Evolutionary conservation across 768 basidiomycete genomes (phyloP), one percentile per base, ranked within the genome.

Genomic region (Amylocystis lapponica): DNA sequence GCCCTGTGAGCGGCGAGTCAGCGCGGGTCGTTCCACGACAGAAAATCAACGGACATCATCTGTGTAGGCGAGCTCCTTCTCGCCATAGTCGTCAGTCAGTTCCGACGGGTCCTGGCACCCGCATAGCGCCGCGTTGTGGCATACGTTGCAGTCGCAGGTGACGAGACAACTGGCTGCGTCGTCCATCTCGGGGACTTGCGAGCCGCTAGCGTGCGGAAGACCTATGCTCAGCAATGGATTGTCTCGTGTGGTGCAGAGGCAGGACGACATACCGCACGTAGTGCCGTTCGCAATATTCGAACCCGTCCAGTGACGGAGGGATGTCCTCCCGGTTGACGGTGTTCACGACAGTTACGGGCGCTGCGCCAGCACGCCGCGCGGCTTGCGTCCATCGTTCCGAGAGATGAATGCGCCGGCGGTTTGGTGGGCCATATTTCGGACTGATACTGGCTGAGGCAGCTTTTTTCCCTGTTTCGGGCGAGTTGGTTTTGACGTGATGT

Each of bases 261-360:
- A n/a, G n/a, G n/a, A n/a, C n/a, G 16, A 62, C 78, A 36, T 52
- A 74, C 75, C 70, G 74, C 11, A 60, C 41, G 39, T 82, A 83
- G 9, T 66, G 63, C 27, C 58, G 61, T 52, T 84, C 82, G 11
- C 79, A 47, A 52, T 82, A 84, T 42, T 45, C 41, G 40, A 84
- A 83, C 13, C 54, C 53, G 0, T 59, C 47, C 4, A 65, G 55
- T n/a, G 76, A 52, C 3, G 50, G 58, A 0, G 79, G 80, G 3
- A 72, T 51, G 10, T 68, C 62, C 27, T 59, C 64, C 23, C 54
- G 60, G 45, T 55, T 59, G n/a, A 71, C 54, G 14, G 58, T 48
- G 25, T 61, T 58, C 13, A 61, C 61, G 44, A 71, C 62, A 13
- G 52, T 58, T 20, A 71, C 49, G 4, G 49, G 40, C 13, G 63